Percentiles rank a stretch among this genome's conserved stretches.
These are phyloP conservation scores for Taxawa tesnikishii DNA, from an alignment of 2,329 filamentous ascomycete genomes.

Conservation along the genomic window DNA sequence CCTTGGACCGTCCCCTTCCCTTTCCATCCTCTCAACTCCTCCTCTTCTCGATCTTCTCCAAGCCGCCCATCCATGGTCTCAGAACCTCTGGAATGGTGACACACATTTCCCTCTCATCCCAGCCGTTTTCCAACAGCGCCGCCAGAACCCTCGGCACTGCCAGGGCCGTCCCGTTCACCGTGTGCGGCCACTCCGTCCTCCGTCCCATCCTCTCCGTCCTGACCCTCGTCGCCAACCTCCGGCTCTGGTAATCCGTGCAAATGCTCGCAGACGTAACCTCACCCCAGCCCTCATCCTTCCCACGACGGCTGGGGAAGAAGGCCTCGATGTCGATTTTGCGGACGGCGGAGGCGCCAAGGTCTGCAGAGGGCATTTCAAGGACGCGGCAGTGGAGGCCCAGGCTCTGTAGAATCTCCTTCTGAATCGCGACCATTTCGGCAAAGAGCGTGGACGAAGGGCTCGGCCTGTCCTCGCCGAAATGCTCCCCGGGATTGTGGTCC, in stretches of 20 bases:
- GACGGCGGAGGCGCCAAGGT: conserved; percentile 77
- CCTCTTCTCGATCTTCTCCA: conserved; percentile 50
- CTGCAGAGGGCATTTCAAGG: conserved; percentile 79
- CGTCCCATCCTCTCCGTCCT: conserved; percentile 33
- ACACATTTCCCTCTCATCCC: conserved; percentile 55
- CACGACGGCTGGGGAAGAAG: conserved; percentile 70
- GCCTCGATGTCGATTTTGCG: conserved; percentile 91
- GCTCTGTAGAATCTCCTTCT: conserved; percentile 66
- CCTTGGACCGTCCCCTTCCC: no score
- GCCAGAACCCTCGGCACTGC: conserved; percentile 84
- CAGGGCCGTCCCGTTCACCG: conserved; percentile 85
- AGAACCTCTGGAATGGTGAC: conserved; percentile 71
- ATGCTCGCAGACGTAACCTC: conserved; percentile 85
- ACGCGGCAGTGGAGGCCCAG: conserved; percentile 78
- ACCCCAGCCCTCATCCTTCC: conserved; percentile 65
- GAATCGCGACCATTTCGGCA: conserved; percentile 74
- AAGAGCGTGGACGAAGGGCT: conserved; percentile 49
- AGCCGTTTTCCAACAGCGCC: conserved; percentile 81
- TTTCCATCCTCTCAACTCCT: conserved; percentile 12
- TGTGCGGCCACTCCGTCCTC: conserved; percentile 69
- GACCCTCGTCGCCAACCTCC: conserved; percentile 66
- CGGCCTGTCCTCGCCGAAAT: conserved; percentile 16
- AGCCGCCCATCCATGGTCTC: conserved; percentile 71
- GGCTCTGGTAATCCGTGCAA: conserved; percentile 88
- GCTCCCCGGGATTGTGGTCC: conserved; percentile 21